Percentiles rank a stretch among this genome's conserved stretches.
These are phyloP conservation scores for Artemisia argyi DNA, from an alignment of 129 eudicot genomes.

Conservation along the genomic window DNA sequence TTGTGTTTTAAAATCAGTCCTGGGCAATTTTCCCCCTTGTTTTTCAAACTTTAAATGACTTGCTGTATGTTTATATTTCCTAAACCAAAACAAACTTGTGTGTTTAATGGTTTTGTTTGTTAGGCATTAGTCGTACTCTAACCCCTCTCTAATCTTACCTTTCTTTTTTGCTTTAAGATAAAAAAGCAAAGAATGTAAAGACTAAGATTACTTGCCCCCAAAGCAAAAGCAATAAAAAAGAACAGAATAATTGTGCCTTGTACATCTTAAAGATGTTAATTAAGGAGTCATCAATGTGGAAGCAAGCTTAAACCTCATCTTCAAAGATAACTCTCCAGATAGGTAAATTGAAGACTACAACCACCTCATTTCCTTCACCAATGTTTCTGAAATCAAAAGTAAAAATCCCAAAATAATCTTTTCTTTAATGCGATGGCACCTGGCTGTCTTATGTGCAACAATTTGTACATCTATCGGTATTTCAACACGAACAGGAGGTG, in stretches of 20 bases:
- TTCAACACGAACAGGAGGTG: constrained; percentile 24
- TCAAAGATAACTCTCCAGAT: neutral
- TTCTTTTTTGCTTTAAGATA: neutral
- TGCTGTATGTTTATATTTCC: too few species aligned
- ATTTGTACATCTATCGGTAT: constrained; percentile 18
- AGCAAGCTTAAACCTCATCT: constrained; percentile 7
- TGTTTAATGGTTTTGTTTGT: too few species aligned
- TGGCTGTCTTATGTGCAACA: constrained; percentile 10
- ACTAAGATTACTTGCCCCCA: neutral
- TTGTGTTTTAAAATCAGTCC: too few species aligned
- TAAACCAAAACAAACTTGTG: too few species aligned
- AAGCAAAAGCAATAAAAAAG: neutral
- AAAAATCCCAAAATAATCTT: neutral
- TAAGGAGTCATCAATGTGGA: constrained; percentile 8
- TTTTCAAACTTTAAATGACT: too few species aligned
- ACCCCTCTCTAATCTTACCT: neutral
- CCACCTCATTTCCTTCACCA: neutral
- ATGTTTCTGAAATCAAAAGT: neutral
- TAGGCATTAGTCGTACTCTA: too few species aligned
- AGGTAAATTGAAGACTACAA: constrained; percentile 2
- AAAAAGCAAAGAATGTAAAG: neutral
- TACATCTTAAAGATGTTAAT: neutral
- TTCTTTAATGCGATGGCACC: neutral
- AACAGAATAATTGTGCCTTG: constrained; percentile 1
- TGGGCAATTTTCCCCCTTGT: too few species aligned